Base-by-base conservation (phyloP, 1,284 basidiomycete genomes). In the Ustilago cynodontis region DNA sequence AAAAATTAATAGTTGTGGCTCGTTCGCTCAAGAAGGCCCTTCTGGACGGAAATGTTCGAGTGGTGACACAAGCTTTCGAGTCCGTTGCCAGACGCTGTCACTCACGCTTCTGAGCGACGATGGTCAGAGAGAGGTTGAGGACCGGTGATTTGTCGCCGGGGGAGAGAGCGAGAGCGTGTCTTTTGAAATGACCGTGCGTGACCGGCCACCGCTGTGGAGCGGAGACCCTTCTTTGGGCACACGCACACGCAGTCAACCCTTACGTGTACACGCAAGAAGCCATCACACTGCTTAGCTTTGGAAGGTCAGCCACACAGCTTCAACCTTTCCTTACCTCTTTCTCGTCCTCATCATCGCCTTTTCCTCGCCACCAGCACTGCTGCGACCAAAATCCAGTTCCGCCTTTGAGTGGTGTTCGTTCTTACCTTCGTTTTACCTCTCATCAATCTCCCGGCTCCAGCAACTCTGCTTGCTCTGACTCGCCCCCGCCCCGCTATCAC, bases 381-480 rank as follows among this genome's bases (percentile, higher is more conserved):
- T 28, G 29, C 28, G 24, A 31, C 20, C 28, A 35, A n/a, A 24
- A 41, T 49, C 61, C 20, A 13, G 13, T 35, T 73, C 65, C 71
- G 57, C 59, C 60, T 71, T 53, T 60, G 53, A 60, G 57, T 58
- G 64, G 64, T 53, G 35, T 35, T 60, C 65, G n/a, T 43, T 14
- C 37, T 43, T 20, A 59, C 61, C 58, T 59, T 66, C 64, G 33
- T 68, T 59, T 62, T 49, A n/a, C 43, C 52, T 29, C 10, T 13
- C 26, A 35, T 26, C 37, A 31, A 55, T 37, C 45, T 31, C 55
- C 39, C 22, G 22, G 8, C 33, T 41, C 35, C 2, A 55, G 29
- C 31, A 22, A 53, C 14, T 7, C 18, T 10, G 52, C 31, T 24
- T 35, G 18, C 20, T 16, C 20, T n/a, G 31, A 37, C 33, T 37